Evolutionary conservation across 2,329 filamentous ascomycete species (phyloP).

Genomic region (Teratosphaeriaceae sp.): DNA sequence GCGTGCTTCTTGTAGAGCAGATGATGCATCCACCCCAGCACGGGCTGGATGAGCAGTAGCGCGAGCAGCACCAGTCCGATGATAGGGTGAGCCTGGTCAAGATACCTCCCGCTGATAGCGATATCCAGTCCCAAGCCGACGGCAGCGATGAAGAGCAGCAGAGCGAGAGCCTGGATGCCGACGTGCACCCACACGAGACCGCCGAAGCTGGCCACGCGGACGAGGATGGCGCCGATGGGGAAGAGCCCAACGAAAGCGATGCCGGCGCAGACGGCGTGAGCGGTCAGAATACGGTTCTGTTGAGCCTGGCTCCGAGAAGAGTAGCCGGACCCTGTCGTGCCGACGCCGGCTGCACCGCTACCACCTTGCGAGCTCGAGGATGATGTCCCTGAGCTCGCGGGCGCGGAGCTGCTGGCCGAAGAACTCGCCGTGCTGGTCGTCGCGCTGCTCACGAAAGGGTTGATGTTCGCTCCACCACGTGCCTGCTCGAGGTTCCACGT

Average conservation of each 20-base stretch:
- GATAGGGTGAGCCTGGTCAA: slow-evolving; percentile 42
- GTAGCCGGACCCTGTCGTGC: too few relatives aligned
- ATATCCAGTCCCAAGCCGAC: slow-evolving; percentile 48
- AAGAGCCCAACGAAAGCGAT: slow-evolving; percentile 42
- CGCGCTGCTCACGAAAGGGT: slow-evolving; percentile 33
- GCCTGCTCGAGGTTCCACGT: slow-evolving; percentile 43
- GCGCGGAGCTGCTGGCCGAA: slow-evolving; percentile 1
- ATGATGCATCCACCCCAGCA: slow-evolving; percentile 48
- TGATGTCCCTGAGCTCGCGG: neutral
- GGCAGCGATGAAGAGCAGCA: slow-evolving; percentile 42
- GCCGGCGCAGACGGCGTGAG: slow-evolving; percentile 37
- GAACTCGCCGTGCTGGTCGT: slow-evolving; percentile 9
- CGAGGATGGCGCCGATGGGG: slow-evolving; percentile 37
- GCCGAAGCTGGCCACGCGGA: slow-evolving; percentile 37
- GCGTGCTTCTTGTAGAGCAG: slow-evolving; percentile 43
- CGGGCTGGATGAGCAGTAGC: slow-evolving; percentile 49
- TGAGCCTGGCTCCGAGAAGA: neutral
- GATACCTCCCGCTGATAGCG: slow-evolving; percentile 32
- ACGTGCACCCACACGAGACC: slow-evolving; percentile 40
- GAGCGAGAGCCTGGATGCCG: slow-evolving; percentile 42
- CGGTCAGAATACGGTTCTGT: slow-evolving; percentile 23
- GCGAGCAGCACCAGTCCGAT: slow-evolving; percentile 49
- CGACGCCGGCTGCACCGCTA: neutral
- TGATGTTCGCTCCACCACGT: slow-evolving; percentile 42
- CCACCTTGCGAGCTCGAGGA: neutral